A percentile compares a stretch with the other conserved stretches of the same genome.
These are phyloP conservation scores for Penicillium sp. DNA, from an alignment of 2,329 filamentous ascomycete species.

Conservation along the genomic window DNA sequence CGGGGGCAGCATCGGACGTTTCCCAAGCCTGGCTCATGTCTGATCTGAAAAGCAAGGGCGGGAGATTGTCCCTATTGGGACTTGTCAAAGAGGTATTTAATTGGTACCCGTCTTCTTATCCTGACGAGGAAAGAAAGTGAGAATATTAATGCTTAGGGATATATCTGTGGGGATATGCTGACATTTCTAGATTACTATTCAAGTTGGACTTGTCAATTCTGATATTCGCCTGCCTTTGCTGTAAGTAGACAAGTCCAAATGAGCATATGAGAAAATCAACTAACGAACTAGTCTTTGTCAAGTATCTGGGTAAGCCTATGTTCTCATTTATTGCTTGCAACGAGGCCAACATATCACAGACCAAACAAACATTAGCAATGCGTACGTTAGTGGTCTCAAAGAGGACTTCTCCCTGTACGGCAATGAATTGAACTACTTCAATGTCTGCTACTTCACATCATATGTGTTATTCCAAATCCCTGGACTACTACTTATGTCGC, in stretches of 20 bases:
- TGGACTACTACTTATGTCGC: conserved; percentile 29
- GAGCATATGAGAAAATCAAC: background rate
- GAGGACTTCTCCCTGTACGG: conserved; percentile 32
- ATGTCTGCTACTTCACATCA: conserved; percentile 30
- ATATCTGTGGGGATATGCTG: background rate
- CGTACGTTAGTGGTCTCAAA: conserved; percentile 34
- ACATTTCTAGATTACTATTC: conserved; percentile 24
- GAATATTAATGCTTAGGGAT: background rate
- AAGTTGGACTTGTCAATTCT: conserved; percentile 34
- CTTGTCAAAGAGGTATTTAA: conserved; percentile 34
- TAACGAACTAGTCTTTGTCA: conserved; percentile 26
- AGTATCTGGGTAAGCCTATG: conserved; percentile 23
- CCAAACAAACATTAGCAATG: conserved; percentile 35
- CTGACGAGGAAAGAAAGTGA: conserved; percentile 30
- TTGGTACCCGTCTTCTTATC: conserved; percentile 33
- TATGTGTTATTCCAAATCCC: conserved; percentile 35
- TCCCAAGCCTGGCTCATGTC: conserved; percentile 14
- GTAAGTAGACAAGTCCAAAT: conserved; percentile 15
- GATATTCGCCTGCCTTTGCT: conserved; percentile 32
- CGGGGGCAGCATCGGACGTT: background rate
- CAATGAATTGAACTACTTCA: conserved; percentile 33
- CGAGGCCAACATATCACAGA: conserved; percentile 12
- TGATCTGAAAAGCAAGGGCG: conserved; percentile 4
- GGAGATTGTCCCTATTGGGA: conserved; percentile 12
- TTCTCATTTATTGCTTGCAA: background rate